phyloP scores from a whole-genome alignment of 1,284 basidiomycete species.

The Ustanciosporium gigantosporum region DNA sequence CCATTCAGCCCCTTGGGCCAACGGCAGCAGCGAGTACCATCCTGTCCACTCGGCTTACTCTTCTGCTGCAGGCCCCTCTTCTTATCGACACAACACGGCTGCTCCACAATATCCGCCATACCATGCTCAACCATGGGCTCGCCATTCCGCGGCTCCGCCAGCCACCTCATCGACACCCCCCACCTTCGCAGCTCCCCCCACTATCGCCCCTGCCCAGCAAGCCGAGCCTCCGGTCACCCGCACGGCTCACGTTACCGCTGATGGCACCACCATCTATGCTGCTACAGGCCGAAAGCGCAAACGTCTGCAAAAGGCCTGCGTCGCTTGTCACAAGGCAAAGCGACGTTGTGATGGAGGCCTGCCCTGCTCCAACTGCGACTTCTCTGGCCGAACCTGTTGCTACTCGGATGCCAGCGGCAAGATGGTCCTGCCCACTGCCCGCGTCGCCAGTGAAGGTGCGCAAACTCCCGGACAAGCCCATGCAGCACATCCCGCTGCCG shows the following conservation, averaged over 20 bases:
- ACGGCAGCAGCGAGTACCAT: slow-evolving; percentile 7
- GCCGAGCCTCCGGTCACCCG: slow-evolving; percentile 15
- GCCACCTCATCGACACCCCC: too few relatives aligned
- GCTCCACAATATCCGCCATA: slow-evolving; percentile 5
- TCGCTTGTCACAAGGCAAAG: slow-evolving; percentile 63
- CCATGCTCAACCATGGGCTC: slow-evolving; percentile 14
- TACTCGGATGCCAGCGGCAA: slow-evolving; percentile 57
- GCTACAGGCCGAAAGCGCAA: slow-evolving; percentile 54
- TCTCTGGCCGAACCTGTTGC: slow-evolving; percentile 60
- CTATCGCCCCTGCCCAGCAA: slow-evolving; percentile 10
- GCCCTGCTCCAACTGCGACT: slow-evolving; percentile 65
- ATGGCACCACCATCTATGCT: slow-evolving; percentile 41
- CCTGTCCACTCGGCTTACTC: slow-evolving; percentile 35
- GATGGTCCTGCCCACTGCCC: slow-evolving; percentile 42
- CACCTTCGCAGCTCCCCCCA: slow-evolving; percentile 8
- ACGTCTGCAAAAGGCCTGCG: slow-evolving; percentile 54
- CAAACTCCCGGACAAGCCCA: background rate
- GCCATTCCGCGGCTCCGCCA: slow-evolving; percentile 4
- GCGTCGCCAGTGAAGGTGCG: slow-evolving; percentile 21
- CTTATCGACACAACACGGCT: slow-evolving; percentile 28
- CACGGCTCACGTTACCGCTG: slow-evolving; percentile 33
- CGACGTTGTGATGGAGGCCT: slow-evolving; percentile 65
- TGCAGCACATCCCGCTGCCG: slow-evolving; percentile 3
- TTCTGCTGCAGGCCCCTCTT: slow-evolving; percentile 28
- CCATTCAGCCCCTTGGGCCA: slow-evolving; percentile 21